These are phyloP conservation scores for Panaeolus papilionaceus DNA, from an alignment of 768 basidiomycete genomes.

Conservation along the genomic window DNA sequence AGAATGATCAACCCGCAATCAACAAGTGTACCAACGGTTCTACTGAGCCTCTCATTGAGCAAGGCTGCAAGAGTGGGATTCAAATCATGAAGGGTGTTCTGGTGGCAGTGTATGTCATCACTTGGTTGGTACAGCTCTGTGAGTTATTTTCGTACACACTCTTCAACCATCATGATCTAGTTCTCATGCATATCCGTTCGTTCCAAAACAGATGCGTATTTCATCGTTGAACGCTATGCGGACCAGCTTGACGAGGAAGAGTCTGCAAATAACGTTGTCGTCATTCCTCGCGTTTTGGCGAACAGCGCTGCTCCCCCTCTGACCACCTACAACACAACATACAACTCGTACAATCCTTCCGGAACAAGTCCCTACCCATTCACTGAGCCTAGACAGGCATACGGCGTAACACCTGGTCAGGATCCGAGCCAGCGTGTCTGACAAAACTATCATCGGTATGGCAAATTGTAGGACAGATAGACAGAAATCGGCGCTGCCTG, in stretches of 20 bases:
- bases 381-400: slow-evolving; percentile 25
- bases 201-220: slow-evolving; percentile 48
- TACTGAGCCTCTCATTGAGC: slow-evolving; percentile 32
- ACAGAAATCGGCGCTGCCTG: slow-evolving; percentile 19
- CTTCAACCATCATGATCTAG: slow-evolving; percentile 15
- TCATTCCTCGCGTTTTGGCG: slow-evolving; percentile 25
- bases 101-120: slow-evolving; percentile 51
- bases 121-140: slow-evolving; percentile 65
- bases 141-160: slow-evolving; percentile 29
- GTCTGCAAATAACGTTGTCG: slow-evolving; percentile 33
- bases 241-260: slow-evolving; percentile 60
- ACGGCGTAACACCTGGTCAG: slow-evolving; percentile 24
- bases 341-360: slow-evolving; percentile 16
- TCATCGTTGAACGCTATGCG: slow-evolving; percentile 58
- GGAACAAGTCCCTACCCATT: slow-evolving; percentile 27
- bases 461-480: not conserved
- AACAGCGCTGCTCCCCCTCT: slow-evolving; percentile 22
- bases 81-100: slow-evolving; percentile 48
- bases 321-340: slow-evolving; percentile 24
- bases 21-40: slow-evolving; percentile 44
- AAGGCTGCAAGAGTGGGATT: slow-evolving; percentile 49
- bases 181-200: slow-evolving; percentile 15
- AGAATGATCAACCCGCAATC: slow-evolving; percentile 42
- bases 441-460: not conserved
- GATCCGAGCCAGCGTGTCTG: slow-evolving; percentile 25